Conservation (phyloP, 2,329 filamentous ascomycete species). For the Pestalotiopsis sp. region DNA sequence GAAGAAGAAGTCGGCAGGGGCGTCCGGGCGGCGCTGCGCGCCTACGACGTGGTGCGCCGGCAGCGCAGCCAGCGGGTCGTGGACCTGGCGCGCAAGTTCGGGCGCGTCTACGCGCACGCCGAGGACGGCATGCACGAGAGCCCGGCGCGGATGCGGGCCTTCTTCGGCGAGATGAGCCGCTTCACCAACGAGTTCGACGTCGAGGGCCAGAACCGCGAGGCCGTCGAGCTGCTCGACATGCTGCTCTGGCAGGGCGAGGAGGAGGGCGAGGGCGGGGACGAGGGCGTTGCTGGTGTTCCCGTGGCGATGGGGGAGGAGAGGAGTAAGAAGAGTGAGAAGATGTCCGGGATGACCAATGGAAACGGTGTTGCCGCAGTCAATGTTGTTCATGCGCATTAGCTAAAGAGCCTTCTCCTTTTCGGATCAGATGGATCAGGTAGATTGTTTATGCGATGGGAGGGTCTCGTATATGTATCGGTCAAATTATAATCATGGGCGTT, state of each 20-base stretch:
- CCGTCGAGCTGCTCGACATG: slow-evolving; percentile 17
- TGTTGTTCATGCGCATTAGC: background rate
- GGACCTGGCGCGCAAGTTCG: slow-evolving; percentile 29
- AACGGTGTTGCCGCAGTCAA: background rate
- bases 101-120: slow-evolving; percentile 27
- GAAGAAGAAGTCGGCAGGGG: background rate
- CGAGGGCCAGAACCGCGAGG: slow-evolving; percentile 25
- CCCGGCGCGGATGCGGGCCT: slow-evolving; percentile 23
- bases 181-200: slow-evolving; percentile 33
- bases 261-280: background rate
- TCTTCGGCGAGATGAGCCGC: slow-evolving; percentile 26
- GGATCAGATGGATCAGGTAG: background rate
- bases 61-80: slow-evolving; percentile 31
- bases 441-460: background rate
- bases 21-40: slow-evolving; percentile 24
- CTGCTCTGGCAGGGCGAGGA: background rate
- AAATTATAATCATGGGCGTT: background rate
- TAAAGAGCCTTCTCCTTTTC: background rate
- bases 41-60: slow-evolving; percentile 27
- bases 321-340: background rate
- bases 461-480: background rate
- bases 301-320: background rate
- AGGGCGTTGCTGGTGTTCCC: background rate
- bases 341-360: no score
- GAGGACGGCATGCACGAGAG: slow-evolving; percentile 30